Base-by-base conservation (phyloP, 1,284 basidiomycete species). In the Grifola frondosa region DNA sequence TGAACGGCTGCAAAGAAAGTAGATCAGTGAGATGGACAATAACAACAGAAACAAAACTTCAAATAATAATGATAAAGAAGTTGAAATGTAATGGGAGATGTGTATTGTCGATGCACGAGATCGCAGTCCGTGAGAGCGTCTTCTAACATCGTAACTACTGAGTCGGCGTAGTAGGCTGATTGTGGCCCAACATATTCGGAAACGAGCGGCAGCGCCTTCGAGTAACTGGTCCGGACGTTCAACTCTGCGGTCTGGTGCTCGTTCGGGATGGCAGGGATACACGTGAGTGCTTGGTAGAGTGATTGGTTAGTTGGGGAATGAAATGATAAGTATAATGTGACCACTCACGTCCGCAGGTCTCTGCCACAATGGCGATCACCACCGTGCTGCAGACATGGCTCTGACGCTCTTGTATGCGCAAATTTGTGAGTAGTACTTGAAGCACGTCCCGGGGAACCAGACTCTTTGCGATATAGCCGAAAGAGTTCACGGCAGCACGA, bases 181-280 rank as follows among this genome's bases (percentile, higher is more conserved):
- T 97, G 95, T 30, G 97, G 96, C 16, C 96, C 96, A 57, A 98
- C 95, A 61, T 99, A 98, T 75, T 98, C 96, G 61, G 98, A 98
- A 45, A 99, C 88, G 75, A 97, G 98, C 7, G 95, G 92, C 22
- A 99, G 76, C 0, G 96, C 94, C 65, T 99, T 99, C 50, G 98
- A 75, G 79, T 94, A 98, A 49, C 96, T 96, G n/a, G 96, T 98
- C 41, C 96, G 88, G 30, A 98, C 96, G 65, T 98, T 99, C 49
- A 98, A 78, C 64, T 99, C 96, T 2, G 90, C 89, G 3, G 96
- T 98, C 40, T 95, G 87, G 67, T 99, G 99, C 65, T 99, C 96
- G 68, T 97, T 97, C 30, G 99, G 77, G 57, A 99, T 97, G 24
- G 96, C 96, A 5, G 96, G 96, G 49, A 98, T 97, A 67, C 95